phyloP scores from a whole-genome alignment of 495 filamentous ascomycete genomes.

The Emericellopsis terricola region DNA sequence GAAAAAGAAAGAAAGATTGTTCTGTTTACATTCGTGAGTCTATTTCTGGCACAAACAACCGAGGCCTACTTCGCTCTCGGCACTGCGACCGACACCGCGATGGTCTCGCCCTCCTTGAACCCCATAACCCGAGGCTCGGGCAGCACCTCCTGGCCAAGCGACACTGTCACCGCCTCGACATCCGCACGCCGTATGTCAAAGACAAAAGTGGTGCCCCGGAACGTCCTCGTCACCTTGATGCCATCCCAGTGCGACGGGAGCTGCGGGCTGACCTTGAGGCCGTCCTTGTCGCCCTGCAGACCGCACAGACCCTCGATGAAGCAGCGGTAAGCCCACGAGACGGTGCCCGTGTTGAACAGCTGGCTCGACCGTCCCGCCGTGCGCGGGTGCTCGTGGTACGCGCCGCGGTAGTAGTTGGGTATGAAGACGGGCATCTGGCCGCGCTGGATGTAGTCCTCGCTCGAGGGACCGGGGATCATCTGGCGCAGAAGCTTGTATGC shows the following conservation, averaged over 20 bases:
- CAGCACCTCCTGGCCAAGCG: neutral
- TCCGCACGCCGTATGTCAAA: neutral
- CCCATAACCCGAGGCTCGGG: neutral
- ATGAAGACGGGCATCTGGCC: constrained; percentile 38
- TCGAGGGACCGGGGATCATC: constrained; percentile 31
- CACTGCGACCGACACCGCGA: neutral
- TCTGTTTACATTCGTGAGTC: too few relatives aligned
- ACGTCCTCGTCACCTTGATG: constrained; percentile 28
- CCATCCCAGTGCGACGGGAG: constrained; percentile 27
- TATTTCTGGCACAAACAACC: too few relatives aligned
- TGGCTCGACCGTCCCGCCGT: constrained; percentile 35
- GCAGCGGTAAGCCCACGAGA: constrained; percentile 34
- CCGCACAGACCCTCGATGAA: constrained; percentile 36
- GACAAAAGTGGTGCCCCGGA: constrained; percentile 7
- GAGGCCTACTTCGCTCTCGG: too few relatives aligned
- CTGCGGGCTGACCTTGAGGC: constrained; percentile 27
- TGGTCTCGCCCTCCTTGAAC: neutral
- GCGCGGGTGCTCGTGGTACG: constrained; percentile 27
- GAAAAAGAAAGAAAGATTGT: too few relatives aligned
- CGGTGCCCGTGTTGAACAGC: constrained; percentile 38
- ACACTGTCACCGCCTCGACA: neutral
- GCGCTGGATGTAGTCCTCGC: constrained; percentile 31
- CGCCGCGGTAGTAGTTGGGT: constrained; percentile 39
- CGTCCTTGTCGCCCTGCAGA: constrained; percentile 26
- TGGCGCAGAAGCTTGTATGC: constrained; percentile 30